phyloP scores from a whole-genome alignment of 805 yeast genomes.

The Yamadazyma scolyti region DNA sequence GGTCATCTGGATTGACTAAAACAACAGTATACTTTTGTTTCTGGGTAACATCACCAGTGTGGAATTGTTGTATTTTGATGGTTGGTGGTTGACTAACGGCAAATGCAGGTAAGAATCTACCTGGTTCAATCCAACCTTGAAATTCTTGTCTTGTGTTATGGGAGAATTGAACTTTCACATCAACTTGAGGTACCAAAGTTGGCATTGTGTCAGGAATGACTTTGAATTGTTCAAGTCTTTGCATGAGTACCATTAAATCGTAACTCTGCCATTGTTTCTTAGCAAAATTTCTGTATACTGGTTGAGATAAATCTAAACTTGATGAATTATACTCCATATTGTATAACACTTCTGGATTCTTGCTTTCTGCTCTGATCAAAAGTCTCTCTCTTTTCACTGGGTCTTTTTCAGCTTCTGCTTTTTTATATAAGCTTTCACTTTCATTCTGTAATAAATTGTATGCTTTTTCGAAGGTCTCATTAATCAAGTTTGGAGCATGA shows the following conservation, averaged over 20 bases:
- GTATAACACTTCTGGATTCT: conserved; percentile 83
- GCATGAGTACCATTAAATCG: conserved; percentile 79
- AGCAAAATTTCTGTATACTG: conserved; percentile 74
- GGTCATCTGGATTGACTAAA: conserved; percentile 88
- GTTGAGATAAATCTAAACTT: conserved; percentile 64
- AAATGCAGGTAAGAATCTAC: conserved; percentile 65
- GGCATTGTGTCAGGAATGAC: conserved; percentile 95
- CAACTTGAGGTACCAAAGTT: conserved; percentile 76
- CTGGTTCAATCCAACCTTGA: conserved; percentile 75
- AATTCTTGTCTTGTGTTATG: conserved; percentile 50
- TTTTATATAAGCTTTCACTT: conserved; percentile 34
- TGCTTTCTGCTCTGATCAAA: conserved; percentile 58
- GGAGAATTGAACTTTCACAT: conserved; percentile 71
- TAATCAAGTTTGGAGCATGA: conserved; percentile 63
- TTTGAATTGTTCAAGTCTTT: conserved; percentile 78
- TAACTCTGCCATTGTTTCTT: conserved; percentile 68
- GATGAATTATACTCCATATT: conserved; percentile 44
- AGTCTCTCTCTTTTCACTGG: conserved; percentile 21
- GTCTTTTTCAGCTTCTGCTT: conserved; percentile 27
- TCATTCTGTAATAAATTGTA: conserved; percentile 55
- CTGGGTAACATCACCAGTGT: conserved; percentile 22
- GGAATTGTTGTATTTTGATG: conserved; percentile 72
- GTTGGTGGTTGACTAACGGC: conserved; percentile 77
- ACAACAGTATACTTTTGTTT: conserved; percentile 68
- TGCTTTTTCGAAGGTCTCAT: conserved; percentile 70